Conservation (phyloP, 805 yeast genomes). For the Candida arabinofermentans region DNA sequence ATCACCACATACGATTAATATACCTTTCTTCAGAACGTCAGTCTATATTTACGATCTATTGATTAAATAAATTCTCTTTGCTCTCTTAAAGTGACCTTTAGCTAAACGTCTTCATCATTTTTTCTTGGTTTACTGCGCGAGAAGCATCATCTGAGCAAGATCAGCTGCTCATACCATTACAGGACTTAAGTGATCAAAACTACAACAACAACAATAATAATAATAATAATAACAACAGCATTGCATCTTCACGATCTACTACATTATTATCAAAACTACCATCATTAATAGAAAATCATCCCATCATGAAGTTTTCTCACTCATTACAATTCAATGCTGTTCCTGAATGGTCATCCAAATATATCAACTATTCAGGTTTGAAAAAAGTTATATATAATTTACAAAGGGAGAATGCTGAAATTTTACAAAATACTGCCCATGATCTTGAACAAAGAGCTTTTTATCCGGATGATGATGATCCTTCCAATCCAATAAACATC, state of each 20-base stretch:
- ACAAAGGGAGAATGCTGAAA: conserved; percentile 55
- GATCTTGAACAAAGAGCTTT: conserved; percentile 28
- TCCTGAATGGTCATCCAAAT: conserved; percentile 49
- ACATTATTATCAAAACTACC: background rate
- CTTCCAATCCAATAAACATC: conserved; percentile 47
- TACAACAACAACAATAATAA: background rate
- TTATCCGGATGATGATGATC: conserved; percentile 28
- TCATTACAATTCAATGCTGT: conserved; percentile 41
- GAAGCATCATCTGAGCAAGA: background rate
- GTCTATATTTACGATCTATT: too few species aligned
- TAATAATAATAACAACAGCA: background rate
- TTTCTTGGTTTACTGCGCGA: background rate
- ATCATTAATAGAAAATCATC: background rate
- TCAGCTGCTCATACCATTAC: conserved; percentile 16
- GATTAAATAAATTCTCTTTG: too few species aligned
- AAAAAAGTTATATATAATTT: conserved; percentile 76
- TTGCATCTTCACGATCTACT: background rate
- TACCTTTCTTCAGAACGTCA: too few species aligned
- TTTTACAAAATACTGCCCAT: conserved; percentile 19
- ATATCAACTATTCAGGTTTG: conserved; percentile 43
- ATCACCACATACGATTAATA: too few species aligned
- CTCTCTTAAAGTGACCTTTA: background rate
- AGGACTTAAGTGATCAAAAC: conserved; percentile 11
- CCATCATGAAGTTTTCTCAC: conserved; percentile 85
- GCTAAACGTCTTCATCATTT: conserved; percentile 1